phyloP scores from a whole-genome alignment of 306 rosid genomes.

The Cucurbita argyrosperma region DNA sequence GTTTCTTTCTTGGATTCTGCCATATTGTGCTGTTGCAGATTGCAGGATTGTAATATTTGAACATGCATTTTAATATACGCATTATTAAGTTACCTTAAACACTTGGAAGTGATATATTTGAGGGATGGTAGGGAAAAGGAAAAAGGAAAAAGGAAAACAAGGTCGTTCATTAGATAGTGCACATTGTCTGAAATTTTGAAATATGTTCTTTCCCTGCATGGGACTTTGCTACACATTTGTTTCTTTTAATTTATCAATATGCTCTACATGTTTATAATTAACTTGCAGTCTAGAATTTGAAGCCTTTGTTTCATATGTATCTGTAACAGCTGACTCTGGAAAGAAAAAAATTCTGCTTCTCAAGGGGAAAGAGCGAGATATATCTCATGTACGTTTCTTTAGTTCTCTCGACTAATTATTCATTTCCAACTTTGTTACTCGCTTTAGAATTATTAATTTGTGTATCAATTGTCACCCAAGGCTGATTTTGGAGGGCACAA shows the following conservation, averaged over 20 bases:
- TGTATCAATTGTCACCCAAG: neutral
- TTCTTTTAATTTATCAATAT: neutral
- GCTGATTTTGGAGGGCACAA: neutral
- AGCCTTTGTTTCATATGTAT: constrained; percentile 52
- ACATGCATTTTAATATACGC: neutral
- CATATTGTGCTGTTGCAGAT: neutral
- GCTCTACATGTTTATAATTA: neutral
- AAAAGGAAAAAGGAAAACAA: neutral
- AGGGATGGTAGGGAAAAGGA: neutral
- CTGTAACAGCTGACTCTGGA: constrained; percentile 58
- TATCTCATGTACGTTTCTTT: constrained; percentile 29
- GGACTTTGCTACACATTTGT: neutral
- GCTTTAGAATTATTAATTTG: neutral
- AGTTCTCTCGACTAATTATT: neutral
- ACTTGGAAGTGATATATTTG: neutral
- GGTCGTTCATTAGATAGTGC: neutral
- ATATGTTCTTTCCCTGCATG: neutral
- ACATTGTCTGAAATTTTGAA: neutral
- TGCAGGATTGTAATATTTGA: neutral
- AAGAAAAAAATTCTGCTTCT: constrained; percentile 73
- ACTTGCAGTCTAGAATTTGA: constrained; percentile 25
- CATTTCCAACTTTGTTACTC: neutral
- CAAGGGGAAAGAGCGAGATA: constrained; percentile 72
- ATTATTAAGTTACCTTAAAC: neutral
- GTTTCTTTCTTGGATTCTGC: neutral